Evolutionary conservation across 2,329 filamentous ascomycete genomes (phyloP), one percentile per base, ranked within the genome.

Genomic region (Diaporthe caulivora): DNA sequence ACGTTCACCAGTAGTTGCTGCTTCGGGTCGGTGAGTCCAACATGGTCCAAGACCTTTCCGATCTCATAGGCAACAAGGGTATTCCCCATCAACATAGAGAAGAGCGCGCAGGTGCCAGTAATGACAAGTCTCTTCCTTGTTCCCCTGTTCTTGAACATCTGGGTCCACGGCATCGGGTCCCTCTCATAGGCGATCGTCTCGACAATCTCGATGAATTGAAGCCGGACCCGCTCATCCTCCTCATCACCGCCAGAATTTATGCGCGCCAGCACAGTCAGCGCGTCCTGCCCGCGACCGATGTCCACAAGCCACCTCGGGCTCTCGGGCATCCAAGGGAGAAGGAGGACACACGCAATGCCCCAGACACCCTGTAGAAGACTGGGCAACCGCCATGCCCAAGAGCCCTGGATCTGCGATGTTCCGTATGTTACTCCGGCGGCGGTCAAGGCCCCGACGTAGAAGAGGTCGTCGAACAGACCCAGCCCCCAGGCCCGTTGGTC

Each of bases 261-360:
- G 74, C 82, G 80, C 1, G 85, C 86, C 0, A 88, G 79, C 0
- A 83, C 80, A 6, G 78, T 65, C 6, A 82, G 80, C 5, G 86
- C 86, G 53, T 85, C 85, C 17, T 85, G 81, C 29, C 82, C 79
- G 4, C 80, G 80, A 26, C 82, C 85, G n/a, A 84, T 76, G 53
- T 82, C 78, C 5, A 84, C 80, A 0, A 88, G 82, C 85, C 86
- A 88, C 18, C 86, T 82, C 7, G 86, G 87, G 5, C 81, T 84
- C 77, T 88, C 86, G 10, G 85, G 86, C 6, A 83, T 80, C 72
- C 84, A 85, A 1, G 81, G 82, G 17, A 85, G 75, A 21, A 84
- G 79, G 10, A 79, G 34, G 21, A 84, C 81, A 73, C 81, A 83
- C 11, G 82, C 54, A 0, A 82, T 17, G 60, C 70, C 62, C 49